phyloP scores from a whole-genome alignment of 352 stramenopile species.

The Phytophthora chlamydospora region DNA sequence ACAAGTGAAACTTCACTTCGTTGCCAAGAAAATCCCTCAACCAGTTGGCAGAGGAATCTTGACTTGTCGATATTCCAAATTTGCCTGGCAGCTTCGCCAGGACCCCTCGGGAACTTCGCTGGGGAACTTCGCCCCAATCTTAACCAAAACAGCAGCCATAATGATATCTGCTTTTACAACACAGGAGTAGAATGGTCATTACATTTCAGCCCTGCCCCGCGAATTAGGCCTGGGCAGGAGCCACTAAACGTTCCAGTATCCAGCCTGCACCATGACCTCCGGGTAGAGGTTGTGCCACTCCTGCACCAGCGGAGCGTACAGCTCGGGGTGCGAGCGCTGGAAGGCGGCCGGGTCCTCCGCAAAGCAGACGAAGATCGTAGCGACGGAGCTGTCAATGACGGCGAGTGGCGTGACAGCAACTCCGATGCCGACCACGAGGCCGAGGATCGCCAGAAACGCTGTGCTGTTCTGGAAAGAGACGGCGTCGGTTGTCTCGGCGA shows the following conservation, averaged over 20 bases:
- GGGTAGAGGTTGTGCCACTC: conserved; percentile 91
- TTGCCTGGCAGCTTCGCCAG: no score
- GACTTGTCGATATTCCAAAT: no score
- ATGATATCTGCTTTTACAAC: no score
- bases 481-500: conserved; percentile 55
- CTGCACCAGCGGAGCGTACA: conserved; percentile 83
- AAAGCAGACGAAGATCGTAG: conserved; percentile 97
- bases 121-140: no score
- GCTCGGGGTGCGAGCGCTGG: conserved; percentile 74
- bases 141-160: no score
- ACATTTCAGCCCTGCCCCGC: no score
- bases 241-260: conserved; percentile 74
- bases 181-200: no score
- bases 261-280: conserved; percentile 88
- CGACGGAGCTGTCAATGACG: conserved; percentile 94
- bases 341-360: conserved; percentile 91
- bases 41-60: background rate
- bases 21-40: background rate
- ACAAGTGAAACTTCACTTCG: no score
- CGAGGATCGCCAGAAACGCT: conserved; percentile 80
- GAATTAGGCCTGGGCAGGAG: background rate
- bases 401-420: conserved; percentile 90
- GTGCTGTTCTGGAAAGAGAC: conserved; percentile 74
- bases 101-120: no score
- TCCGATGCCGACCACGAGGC: conserved; percentile 89